These are phyloP conservation scores for Lablab purpureus DNA, from an alignment of 306 rosid species.

Conservation along the genomic window DNA sequence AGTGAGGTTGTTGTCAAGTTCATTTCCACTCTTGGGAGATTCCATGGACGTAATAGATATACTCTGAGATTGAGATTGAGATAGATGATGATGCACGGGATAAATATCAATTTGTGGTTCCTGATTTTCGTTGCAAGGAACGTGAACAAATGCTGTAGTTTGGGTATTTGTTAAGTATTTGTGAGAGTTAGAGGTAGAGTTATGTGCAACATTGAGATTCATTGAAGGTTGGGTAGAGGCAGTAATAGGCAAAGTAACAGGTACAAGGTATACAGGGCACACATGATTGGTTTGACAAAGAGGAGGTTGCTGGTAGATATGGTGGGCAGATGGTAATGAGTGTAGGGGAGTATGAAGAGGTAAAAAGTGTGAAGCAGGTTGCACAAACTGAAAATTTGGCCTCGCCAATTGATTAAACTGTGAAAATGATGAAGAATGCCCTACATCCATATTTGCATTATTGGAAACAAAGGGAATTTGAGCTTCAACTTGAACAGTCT, in stretches of 20 bases:
- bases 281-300: constrained; percentile 51
- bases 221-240: constrained; percentile 39
- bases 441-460: constrained; percentile 21
- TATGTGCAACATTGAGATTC: constrained; percentile 17
- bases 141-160: not conserved
- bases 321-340: constrained; percentile 47
- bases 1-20: constrained; percentile 49
- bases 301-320: constrained; percentile 47
- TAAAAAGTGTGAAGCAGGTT: constrained; percentile 39
- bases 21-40: constrained; percentile 41
- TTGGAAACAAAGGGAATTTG: constrained; percentile 55
- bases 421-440: constrained; percentile 43
- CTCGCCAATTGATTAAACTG: constrained; percentile 52
- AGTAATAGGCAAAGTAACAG: constrained; percentile 36
- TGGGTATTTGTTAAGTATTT: constrained; percentile 19
- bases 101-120: constrained; percentile 39
- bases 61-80: constrained; percentile 28
- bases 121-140: constrained; percentile 42
- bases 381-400: constrained; percentile 52
- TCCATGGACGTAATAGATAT: constrained; percentile 42
- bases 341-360: constrained; percentile 22
- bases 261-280: constrained; percentile 46
- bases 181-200: constrained; percentile 14
- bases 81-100: constrained; percentile 26
- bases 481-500: no score